Percentiles rank a stretch among this genome's conserved stretches.
Conservation (phyloP, 495 filamentous ascomycete species). For the Penicillium coprophilum region DNA sequence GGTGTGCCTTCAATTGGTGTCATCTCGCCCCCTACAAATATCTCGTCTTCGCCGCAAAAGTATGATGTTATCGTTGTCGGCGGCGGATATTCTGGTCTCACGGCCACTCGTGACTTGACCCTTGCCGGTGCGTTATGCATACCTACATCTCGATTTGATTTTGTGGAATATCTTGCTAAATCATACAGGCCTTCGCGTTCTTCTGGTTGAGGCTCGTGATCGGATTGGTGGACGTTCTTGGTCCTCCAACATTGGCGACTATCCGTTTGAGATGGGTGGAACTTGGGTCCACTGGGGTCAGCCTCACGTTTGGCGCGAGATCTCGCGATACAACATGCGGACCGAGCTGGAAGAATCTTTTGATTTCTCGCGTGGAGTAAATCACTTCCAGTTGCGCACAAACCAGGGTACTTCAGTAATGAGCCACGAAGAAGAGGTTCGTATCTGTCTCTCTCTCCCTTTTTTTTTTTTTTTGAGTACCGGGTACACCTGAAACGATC, state of each 20-base stretch:
- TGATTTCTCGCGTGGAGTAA: slow-evolving; percentile 22
- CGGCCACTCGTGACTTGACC: slow-evolving; percentile 25
- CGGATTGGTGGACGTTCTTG: slow-evolving; percentile 39
- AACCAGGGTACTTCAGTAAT: slow-evolving; percentile 10
- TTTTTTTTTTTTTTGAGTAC: too few species aligned
- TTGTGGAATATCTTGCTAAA: not conserved
- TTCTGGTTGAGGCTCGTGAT: slow-evolving; percentile 38
- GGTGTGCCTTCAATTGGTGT: slow-evolving; percentile 24
- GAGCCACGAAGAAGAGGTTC: slow-evolving; percentile 25
- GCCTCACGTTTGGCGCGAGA: slow-evolving; percentile 25
- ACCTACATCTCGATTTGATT: not conserved
- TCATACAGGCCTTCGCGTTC: slow-evolving; percentile 22
- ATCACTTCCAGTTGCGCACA: slow-evolving; percentile 25
- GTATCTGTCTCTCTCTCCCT: too few species aligned
- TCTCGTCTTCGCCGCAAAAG: not conserved
- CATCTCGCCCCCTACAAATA: slow-evolving; percentile 20
- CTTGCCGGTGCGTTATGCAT: slow-evolving; percentile 12
- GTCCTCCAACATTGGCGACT: slow-evolving; percentile 23
- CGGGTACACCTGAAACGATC: not conserved
- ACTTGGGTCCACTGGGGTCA: slow-evolving; percentile 37
- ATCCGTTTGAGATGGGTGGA: slow-evolving; percentile 36
- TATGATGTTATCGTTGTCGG: slow-evolving; percentile 31
- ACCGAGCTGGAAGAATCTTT: slow-evolving; percentile 20
- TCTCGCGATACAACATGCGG: slow-evolving; percentile 24
- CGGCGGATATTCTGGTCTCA: slow-evolving; percentile 28